These are phyloP conservation scores for Yamadazyma philogaea DNA, from an alignment of 805 yeast species.

Conservation along the genomic window DNA sequence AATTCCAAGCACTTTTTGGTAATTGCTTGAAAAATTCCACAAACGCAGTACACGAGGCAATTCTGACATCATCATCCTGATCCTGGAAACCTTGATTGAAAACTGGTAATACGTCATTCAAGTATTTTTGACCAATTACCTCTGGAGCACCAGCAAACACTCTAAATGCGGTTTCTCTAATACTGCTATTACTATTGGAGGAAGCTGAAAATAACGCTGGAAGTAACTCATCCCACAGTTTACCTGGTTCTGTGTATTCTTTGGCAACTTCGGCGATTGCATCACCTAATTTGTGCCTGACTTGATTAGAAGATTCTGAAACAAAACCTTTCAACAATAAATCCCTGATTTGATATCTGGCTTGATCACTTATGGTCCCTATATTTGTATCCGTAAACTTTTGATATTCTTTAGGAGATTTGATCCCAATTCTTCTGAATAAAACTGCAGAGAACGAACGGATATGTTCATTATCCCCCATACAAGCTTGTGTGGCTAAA, in stretches of 20 bases:
- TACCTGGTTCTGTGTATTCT: slow-evolving; percentile 50
- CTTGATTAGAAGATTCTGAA: slow-evolving; percentile 63
- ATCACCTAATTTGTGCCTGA: slow-evolving; percentile 90
- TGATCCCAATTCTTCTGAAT: slow-evolving; percentile 80
- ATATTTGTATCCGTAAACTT: slow-evolving; percentile 74
- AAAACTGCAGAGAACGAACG: slow-evolving; percentile 81
- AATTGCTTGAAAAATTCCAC: slow-evolving; percentile 81
- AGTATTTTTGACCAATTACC: slow-evolving; percentile 58
- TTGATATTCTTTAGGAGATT: slow-evolving; percentile 65
- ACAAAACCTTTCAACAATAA: slow-evolving; percentile 72
- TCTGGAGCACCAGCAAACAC: slow-evolving; percentile 83
- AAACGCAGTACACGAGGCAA: slow-evolving; percentile 89
- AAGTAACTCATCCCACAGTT: slow-evolving; percentile 74
- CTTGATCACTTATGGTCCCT: slow-evolving; percentile 61
- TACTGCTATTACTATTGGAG: slow-evolving; percentile 51
- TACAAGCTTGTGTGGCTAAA: slow-evolving; percentile 74
- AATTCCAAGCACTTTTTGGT: slow-evolving; percentile 76
- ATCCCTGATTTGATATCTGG: slow-evolving; percentile 58
- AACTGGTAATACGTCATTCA: slow-evolving; percentile 58
- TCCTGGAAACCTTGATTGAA: slow-evolving; percentile 83
- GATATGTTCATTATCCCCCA: slow-evolving; percentile 56
- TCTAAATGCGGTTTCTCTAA: slow-evolving; percentile 89
- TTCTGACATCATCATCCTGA: slow-evolving; percentile 74
- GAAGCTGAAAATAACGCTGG: slow-evolving; percentile 72
- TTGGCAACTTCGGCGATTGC: slow-evolving; percentile 91